Evolutionary conservation across 2,329 filamentous ascomycete species (phyloP).

Genomic region (Myriosclerotinia scirpicola): DNA sequence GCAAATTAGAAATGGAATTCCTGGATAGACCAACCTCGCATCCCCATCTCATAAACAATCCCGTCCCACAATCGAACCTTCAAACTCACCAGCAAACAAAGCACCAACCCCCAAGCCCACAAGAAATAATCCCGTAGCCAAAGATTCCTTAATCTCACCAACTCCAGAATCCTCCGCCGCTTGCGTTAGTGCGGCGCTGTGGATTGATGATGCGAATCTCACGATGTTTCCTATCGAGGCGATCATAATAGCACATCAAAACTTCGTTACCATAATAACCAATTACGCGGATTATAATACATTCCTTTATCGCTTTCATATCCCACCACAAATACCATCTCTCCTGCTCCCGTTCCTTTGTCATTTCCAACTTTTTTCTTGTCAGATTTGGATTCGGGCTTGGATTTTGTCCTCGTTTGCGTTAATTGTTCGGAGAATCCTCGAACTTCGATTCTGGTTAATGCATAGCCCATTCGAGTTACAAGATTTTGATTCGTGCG

Average conservation of each 20-base stretch:
- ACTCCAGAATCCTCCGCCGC: conserved; percentile 46
- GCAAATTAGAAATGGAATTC: neutral
- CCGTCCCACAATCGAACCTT: too few relatives aligned
- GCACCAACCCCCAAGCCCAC: too few relatives aligned
- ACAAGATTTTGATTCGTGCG: neutral
- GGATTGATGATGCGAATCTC: conserved; percentile 53
- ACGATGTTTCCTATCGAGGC: conserved; percentile 44
- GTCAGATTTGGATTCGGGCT: too few relatives aligned
- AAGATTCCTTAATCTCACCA: too few relatives aligned
- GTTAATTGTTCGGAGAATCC: neutral
- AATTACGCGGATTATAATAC: too few relatives aligned
- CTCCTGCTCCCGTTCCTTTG: neutral
- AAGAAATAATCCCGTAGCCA: too few relatives aligned
- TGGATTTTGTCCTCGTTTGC: neutral
- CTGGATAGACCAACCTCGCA: conserved; percentile 30
- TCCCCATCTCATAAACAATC: too few relatives aligned
- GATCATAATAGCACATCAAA: conserved; percentile 4
- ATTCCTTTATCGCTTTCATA: neutral
- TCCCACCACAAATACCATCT: neutral
- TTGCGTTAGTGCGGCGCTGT: conserved; percentile 49
- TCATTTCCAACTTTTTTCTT: too few relatives aligned
- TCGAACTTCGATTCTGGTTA: neutral
- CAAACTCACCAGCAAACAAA: too few relatives aligned
- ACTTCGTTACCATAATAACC: too few relatives aligned
- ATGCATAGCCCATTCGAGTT: neutral